Conservation (phyloP, 257 asterid genomes). For the Solanum pinnatisectum region DNA sequence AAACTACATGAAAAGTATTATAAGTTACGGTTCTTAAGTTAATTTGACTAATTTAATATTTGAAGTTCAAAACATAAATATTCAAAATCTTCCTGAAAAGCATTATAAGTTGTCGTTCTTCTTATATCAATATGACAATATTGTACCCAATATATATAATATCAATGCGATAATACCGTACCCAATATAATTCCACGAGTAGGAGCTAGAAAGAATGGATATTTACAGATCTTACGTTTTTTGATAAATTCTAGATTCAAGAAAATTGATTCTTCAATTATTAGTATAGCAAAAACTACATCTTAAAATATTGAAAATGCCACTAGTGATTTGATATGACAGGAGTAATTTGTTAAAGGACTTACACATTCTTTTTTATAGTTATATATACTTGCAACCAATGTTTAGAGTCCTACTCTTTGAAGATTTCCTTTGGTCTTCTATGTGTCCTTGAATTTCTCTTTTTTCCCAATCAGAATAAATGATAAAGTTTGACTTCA, state of each 20-base stretch:
- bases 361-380: background rate
- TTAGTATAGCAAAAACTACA: background rate
- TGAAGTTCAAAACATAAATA: too few species aligned
- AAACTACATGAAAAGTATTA: too few species aligned
- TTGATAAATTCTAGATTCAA: background rate
- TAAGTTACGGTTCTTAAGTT: too few species aligned
- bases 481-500: background rate
- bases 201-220: too few species aligned
- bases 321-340: background rate
- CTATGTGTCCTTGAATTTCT: background rate
- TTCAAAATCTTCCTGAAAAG: background rate
- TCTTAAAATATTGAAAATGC: too few species aligned
- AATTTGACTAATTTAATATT: background rate
- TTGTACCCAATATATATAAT: too few species aligned
- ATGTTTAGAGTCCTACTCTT: background rate
- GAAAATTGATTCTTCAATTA: background rate
- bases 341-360: background rate
- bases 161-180: rapidly evolving
- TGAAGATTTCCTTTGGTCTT: background rate
- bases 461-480: background rate
- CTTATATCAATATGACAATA: too few species aligned
- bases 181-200: background rate
- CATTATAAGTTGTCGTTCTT: background rate
- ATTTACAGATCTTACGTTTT: rapidly evolving
- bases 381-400: background rate